Evolutionary conservation across 2,329 filamentous ascomycete genomes (phyloP).

Genomic region (Calonectria leucothoes): DNA sequence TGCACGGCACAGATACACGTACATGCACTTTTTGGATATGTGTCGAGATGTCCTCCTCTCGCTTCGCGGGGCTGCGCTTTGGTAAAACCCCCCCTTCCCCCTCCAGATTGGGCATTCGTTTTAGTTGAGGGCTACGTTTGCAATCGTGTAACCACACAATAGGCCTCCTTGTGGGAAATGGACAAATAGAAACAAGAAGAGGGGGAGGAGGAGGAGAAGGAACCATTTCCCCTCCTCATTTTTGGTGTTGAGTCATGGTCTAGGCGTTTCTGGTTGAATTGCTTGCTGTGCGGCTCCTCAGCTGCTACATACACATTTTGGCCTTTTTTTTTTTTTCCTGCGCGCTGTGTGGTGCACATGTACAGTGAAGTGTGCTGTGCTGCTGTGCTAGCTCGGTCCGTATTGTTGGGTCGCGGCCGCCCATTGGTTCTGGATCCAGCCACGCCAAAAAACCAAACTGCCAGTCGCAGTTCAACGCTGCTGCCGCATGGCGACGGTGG

Average conservation of each 20-base stretch:
- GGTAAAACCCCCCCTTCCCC: not conserved
- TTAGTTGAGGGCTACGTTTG: not conserved
- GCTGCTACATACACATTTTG: not conserved
- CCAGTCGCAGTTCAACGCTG: conserved; percentile 1
- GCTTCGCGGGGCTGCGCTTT: not conserved
- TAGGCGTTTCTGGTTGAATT: not conserved
- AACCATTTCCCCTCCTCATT: not conserved
- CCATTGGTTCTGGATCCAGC: not conserved
- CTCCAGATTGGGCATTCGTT: not conserved
- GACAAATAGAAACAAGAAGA: not conserved
- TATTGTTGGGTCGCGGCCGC: not conserved
- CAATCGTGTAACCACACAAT: not conserved
- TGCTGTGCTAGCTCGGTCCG: not conserved
- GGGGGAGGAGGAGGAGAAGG: not conserved
- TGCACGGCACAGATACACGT: conserved; percentile 3
- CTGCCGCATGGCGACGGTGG: not conserved
- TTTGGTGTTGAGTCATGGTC: conserved; percentile 11
- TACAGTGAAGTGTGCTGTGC: no score
- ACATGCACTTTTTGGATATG: conserved; percentile 1
- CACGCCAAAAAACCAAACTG: not conserved
- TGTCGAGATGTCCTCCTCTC: conserved; percentile 4
- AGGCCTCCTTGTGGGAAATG: not conserved
- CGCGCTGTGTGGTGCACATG: not conserved
- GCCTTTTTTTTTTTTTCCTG: not conserved
- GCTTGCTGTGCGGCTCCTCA: not conserved